These are phyloP conservation scores for Russula vinacea DNA, from an alignment of 768 basidiomycete genomes.

Conservation along the genomic window DNA sequence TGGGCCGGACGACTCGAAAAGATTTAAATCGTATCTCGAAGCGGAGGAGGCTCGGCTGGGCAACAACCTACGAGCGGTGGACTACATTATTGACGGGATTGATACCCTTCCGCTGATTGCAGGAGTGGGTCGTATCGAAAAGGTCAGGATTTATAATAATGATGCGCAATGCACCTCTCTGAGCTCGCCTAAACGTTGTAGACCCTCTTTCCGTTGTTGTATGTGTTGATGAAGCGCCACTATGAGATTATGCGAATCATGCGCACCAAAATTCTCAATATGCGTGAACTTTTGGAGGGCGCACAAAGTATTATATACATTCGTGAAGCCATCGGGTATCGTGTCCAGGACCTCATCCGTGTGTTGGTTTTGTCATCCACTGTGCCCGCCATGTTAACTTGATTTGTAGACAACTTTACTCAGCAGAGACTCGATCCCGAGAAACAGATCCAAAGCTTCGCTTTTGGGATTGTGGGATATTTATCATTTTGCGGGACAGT, in stretches of 20 bases:
- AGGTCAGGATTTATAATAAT: conserved; percentile 29
- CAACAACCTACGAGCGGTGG: conserved; percentile 31
- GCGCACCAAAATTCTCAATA: conserved; percentile 9
- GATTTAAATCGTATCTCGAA: conserved; percentile 31
- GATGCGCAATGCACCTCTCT: background rate
- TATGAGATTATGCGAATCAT: conserved; percentile 28
- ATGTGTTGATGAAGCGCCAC: conserved; percentile 28
- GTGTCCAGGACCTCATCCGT: conserved; percentile 16
- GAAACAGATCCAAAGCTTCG: conserved; percentile 31
- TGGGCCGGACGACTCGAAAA: conserved; percentile 3
- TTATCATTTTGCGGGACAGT: background rate
- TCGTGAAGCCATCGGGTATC: conserved; percentile 4
- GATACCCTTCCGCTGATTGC: conserved; percentile 35
- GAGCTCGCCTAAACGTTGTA: background rate
- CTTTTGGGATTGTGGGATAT: conserved; percentile 28
- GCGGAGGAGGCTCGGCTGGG: conserved; percentile 33
- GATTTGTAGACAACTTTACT: conserved; percentile 28
- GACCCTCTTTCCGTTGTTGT: conserved; percentile 26
- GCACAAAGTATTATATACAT: background rate
- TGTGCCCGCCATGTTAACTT: background rate
- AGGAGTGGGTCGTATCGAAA: conserved; percentile 35
- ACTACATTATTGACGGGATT: conserved; percentile 34
- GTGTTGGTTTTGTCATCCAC: background rate
- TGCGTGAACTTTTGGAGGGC: conserved; percentile 5
- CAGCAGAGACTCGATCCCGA: conserved; percentile 29